Base-by-base conservation (phyloP, 2,329 filamentous ascomycete genomes). In the Scedosporium aurantiacum region DNA sequence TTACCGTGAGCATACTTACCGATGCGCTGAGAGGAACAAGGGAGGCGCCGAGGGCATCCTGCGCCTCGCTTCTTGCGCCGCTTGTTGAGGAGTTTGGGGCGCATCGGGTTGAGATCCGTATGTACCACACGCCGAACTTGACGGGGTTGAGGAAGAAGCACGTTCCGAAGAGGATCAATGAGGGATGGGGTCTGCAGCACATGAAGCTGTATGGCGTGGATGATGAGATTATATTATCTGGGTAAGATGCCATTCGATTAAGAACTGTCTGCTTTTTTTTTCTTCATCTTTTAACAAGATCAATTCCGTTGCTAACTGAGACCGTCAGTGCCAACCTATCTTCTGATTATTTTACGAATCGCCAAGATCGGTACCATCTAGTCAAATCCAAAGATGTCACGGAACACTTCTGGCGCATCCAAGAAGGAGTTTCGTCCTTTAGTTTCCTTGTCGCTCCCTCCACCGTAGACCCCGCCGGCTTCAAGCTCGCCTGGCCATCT, bases 161-260 rank as follows among this genome's bases (percentile, higher is more conserved):
- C 66, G 84, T 97, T 2, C 94, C 94, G 0, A 90, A 85, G 70
- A 82, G 94, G 21, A 93, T 99, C 71, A 99, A 99, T 67, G 94
- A 99, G 75, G 94, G 94, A 18, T 99, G 94, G 94, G 94, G 94
- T 1, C 75, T 99, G 64, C 94, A 99, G 71, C 94, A 99, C 71
- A 99, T 99, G 93, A 99, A 99, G 79, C 79, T 99, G 0, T 99
- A 99, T 68, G 94, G 94, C 0, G 78, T 96, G 23, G 94, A 99
- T 68, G 91, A 99, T 69, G 91, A 96, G 72, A 88, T 99, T 62
- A 93, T 99, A 65, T 84, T 99, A 68, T 96, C 92, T 6, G 92
- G 91, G 84, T 90, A 81, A 64, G 77, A 62, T 61, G 27, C 21
- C 6, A 28, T 28, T 28, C 23, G 40, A 18, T 5, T 25, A 21